These are phyloP conservation scores for Globisporangium nunn DNA, from an alignment of 352 stramenopile genomes.

Conservation along the genomic window DNA sequence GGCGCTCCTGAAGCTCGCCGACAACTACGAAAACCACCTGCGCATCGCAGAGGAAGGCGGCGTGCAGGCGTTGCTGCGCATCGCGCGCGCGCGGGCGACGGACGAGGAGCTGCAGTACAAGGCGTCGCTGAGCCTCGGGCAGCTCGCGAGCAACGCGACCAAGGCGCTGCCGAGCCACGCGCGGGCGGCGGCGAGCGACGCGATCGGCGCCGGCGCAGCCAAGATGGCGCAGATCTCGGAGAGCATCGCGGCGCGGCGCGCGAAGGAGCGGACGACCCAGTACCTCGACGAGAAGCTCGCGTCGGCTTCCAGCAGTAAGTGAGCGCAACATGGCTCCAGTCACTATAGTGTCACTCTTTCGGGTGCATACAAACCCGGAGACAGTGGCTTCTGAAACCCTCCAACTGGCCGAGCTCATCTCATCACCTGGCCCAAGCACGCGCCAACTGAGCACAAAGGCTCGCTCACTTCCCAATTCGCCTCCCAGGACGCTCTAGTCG, in stretches of 20 bases:
- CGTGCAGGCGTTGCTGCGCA: conserved; percentile 91
- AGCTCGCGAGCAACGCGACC: conserved; percentile 89
- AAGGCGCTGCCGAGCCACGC: conserved; percentile 66
- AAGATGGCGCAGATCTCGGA: conserved; percentile 80
- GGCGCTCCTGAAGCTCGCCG: conserved; percentile 94
- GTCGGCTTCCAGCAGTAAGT: neutral
- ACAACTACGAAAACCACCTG: conserved; percentile 98
- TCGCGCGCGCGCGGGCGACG: conserved; percentile 85
- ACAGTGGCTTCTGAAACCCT: too few relatives aligned
- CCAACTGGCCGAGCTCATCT: neutral
- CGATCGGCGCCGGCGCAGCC: conserved; percentile 57
- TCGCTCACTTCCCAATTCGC: too few relatives aligned
- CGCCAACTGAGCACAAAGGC: too few relatives aligned
- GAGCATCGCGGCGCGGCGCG: conserved; percentile 51
- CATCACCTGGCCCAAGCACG: neutral
- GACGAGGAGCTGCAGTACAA: conserved; percentile 96
- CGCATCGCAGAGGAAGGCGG: conserved; percentile 93
- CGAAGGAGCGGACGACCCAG: conserved; percentile 64
- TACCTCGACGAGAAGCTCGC: conserved; percentile 79
- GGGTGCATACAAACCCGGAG: too few relatives aligned
- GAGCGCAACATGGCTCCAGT: neutral
- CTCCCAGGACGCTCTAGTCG: too few relatives aligned
- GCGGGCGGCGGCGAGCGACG: conserved; percentile 24
- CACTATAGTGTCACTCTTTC: neutral
- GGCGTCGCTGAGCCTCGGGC: conserved; percentile 89